phyloP scores from a whole-genome alignment of 108 stramenopile species.

The Cyclostephanos invisitatus region DNA sequence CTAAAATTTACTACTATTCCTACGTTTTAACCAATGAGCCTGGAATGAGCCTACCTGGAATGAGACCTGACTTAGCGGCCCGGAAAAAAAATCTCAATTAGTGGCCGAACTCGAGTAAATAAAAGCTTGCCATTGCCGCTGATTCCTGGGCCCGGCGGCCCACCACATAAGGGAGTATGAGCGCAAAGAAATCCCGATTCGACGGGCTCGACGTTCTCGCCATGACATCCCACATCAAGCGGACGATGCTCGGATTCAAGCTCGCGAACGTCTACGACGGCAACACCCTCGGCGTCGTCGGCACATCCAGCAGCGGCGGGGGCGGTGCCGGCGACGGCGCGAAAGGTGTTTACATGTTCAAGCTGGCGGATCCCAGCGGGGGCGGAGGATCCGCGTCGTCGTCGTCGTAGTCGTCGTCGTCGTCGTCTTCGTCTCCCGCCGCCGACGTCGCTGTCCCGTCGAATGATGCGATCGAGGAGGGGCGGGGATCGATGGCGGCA shows the following conservation, averaged over 20 bases:
- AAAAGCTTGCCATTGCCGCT: too few species aligned
- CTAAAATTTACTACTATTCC: too few species aligned
- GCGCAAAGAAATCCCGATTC: conserved; percentile 70
- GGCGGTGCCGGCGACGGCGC: conserved; percentile 38
- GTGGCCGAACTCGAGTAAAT: too few species aligned
- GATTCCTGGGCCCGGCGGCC: too few species aligned
- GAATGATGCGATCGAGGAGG: conserved; percentile 6
- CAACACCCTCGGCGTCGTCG: conserved; percentile 25
- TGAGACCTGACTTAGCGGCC: too few species aligned
- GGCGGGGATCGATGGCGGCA: too few species aligned
- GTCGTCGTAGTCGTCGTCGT: too few species aligned
- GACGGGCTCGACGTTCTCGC: conserved; percentile 86
- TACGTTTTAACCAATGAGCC: too few species aligned
- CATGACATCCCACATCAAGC: conserved; percentile 75
- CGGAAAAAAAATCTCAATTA: too few species aligned
- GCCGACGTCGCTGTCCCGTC: conserved; percentile 12
- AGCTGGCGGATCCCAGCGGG: conserved; percentile 62
- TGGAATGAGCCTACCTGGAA: too few species aligned
- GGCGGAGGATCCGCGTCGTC: conserved; percentile 5
- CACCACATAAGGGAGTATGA: too few species aligned
- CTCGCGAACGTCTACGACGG: conserved; percentile 89
- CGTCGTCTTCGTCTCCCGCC: too few species aligned
- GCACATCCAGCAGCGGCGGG: conserved; percentile 28
- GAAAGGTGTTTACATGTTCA: conserved; percentile 71
- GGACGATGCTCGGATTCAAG: conserved; percentile 72